A percentile compares a stretch with the other conserved stretches of the same genome.
phyloP scores from a whole-genome alignment of 371 early-diverging fungal species.

The Syncephalastrum contaminatum region DNA sequence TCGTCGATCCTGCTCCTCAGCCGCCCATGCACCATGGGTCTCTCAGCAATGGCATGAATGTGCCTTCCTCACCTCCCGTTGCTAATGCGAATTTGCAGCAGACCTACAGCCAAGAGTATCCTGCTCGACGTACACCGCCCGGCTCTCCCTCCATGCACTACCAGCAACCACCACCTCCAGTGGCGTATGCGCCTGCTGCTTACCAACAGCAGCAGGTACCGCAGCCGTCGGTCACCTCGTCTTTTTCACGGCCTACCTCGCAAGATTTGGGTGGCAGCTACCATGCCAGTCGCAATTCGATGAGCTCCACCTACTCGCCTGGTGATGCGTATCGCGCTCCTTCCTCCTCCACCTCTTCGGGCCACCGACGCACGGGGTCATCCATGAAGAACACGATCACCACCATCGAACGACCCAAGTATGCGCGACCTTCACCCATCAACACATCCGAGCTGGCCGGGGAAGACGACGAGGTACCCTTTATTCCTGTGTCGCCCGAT shows the following conservation, averaged over 20 bases:
- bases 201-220: conserved; percentile 8
- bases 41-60: conserved; percentile 2
- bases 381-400: conserved; percentile 13
- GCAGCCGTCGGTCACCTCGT: conserved; percentile 3
- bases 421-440: conserved; percentile 15
- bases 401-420: conserved; percentile 25
- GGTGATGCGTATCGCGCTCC: conserved; percentile 5
- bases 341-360: conserved; percentile 1
- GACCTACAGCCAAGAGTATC: conserved; percentile 8
- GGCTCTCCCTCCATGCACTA: conserved; percentile 9
- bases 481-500: conserved; percentile 24
- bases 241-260: conserved; percentile 14
- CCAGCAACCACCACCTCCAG: conserved; percentile 1
- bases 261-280: conserved; percentile 6
- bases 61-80: conserved; percentile 9
- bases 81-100: conserved; percentile 6
- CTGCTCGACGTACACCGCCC: conserved; percentile 10
- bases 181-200: conserved; percentile 1
- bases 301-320: neutral
- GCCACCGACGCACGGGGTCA: conserved; percentile 16
- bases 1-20: conserved; percentile 9
- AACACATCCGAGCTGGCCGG: conserved; percentile 10
- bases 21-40: neutral
- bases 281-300: neutral
- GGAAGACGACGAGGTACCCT: conserved; percentile 14